These are phyloP conservation scores for Graphilbum fragrans DNA, from an alignment of 2,329 filamentous ascomycete genomes.

Conservation along the genomic window DNA sequence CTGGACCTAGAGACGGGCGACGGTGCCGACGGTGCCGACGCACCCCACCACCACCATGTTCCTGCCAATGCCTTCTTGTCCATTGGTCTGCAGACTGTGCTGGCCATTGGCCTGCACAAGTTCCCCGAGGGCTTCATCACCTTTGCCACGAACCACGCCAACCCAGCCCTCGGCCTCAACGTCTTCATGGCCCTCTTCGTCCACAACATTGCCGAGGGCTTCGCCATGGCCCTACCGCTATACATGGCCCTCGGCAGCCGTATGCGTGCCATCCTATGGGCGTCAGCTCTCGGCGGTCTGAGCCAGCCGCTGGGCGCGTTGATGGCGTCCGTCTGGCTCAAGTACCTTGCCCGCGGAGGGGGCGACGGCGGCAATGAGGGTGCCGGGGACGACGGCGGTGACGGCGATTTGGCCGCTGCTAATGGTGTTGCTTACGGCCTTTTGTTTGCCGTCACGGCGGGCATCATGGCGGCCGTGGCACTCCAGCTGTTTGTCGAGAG, in stretches of 20 bases:
- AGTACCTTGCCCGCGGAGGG: conserved; percentile 40
- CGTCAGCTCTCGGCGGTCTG: conserved; percentile 70
- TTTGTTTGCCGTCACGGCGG: conserved; percentile 81
- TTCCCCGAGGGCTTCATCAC: conserved; percentile 82
- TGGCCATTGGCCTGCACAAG: conserved; percentile 93
- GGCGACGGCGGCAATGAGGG: conserved; percentile 37
- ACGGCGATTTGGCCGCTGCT: conserved; percentile 30
- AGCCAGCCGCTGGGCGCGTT: conserved; percentile 80
- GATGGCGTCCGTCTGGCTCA: conserved; percentile 78
- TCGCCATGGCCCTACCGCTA: conserved; percentile 82
- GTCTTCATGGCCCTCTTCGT: conserved; percentile 95
- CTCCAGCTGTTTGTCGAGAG: conserved; percentile 83
- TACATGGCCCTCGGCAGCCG: conserved; percentile 83
- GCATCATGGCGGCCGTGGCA: conserved; percentile 91
- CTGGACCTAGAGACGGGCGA: conserved; percentile 9
- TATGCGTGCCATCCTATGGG: conserved; percentile 72
- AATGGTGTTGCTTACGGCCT: conserved; percentile 56
- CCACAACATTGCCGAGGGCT: conserved; percentile 96
- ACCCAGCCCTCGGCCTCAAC: conserved; percentile 73
- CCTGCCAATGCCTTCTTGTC: conserved; percentile 86
- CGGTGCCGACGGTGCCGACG: conserved; percentile 8
- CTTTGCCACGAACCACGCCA: conserved; percentile 94
- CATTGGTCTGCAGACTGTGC: conserved; percentile 89
- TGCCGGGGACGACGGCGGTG: conserved; percentile 43
- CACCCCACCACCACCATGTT: conserved; percentile 82